Evolutionary conservation across 176 grass and related monocot genomes (phyloP).

Genomic region (Alloteropsis semialata): DNA sequence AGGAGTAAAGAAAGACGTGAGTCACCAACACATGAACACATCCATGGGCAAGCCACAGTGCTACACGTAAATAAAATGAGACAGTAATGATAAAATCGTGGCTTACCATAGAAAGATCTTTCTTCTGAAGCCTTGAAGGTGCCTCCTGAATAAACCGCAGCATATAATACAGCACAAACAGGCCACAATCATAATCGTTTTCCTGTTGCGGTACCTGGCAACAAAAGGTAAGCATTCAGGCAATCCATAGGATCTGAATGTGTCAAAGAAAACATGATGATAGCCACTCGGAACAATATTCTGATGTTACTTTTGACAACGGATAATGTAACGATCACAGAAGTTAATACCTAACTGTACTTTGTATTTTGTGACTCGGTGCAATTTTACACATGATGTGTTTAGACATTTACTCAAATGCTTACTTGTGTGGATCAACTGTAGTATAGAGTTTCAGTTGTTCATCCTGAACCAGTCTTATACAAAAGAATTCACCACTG

Average conservation of each 20-base stretch:
- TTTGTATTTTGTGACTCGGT: neutral
- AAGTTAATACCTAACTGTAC: neutral
- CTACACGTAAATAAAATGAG: neutral
- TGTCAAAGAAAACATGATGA: neutral
- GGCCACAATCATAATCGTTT: conserved; percentile 88
- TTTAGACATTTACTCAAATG: conserved; percentile 5
- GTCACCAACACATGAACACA: too few relatives aligned
- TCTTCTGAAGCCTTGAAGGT: conserved; percentile 75
- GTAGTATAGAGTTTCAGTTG: neutral
- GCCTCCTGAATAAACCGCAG: conserved; percentile 68
- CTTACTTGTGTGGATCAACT: neutral
- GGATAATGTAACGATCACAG: neutral
- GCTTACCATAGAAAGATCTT: conserved; percentile 56
- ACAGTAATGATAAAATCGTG: conserved; percentile 5
- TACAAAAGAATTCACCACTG: neutral
- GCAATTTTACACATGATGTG: neutral
- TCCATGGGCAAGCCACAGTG: neutral
- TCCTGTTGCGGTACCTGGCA: conserved; percentile 90
- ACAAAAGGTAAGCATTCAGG: conserved; percentile 10
- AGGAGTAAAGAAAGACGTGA: neutral
- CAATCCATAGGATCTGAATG: neutral
- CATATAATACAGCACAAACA: conserved; percentile 95
- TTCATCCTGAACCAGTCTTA: neutral
- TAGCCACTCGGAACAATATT: neutral
- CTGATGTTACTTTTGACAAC: conserved; percentile 5